Conservation (phyloP, 441 rosid genomes). For the Viola pubescens region DNA sequence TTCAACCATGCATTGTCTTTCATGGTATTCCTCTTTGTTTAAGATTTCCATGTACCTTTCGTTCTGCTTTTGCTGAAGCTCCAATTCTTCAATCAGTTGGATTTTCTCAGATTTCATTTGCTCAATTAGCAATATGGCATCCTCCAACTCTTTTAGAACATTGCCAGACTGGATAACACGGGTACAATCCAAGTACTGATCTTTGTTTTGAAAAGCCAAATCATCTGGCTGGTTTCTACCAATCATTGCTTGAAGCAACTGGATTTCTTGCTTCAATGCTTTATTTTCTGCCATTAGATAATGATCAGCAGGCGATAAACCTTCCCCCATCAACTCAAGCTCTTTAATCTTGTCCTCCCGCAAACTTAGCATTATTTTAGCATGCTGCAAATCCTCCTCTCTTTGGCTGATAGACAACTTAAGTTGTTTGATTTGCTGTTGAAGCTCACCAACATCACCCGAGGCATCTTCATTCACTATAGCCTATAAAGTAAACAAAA, state of each 20-base stretch:
- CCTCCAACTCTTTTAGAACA: conserved; percentile 52
- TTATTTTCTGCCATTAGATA: conserved; percentile 56
- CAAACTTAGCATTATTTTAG: conserved; percentile 45
- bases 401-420: conserved; percentile 47
- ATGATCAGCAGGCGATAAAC: conserved; percentile 42
- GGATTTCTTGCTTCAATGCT: conserved; percentile 59
- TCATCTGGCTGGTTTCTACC: conserved; percentile 50
- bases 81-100: conserved; percentile 35
- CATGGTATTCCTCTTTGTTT: conserved; percentile 27
- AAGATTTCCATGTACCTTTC: conserved; percentile 30
- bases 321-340: conserved; percentile 42
- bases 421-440: conserved; percentile 70
- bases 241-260: conserved; percentile 48
- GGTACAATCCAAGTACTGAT: conserved; percentile 1
- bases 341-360: conserved; percentile 58
- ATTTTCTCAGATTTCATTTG: conserved; percentile 38
- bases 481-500: conserved; percentile 47
- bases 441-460: conserved; percentile 75
- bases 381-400: conserved; percentile 58
- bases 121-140: conserved; percentile 37
- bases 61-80: conserved; percentile 43
- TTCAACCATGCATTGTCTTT: conserved; percentile 27
- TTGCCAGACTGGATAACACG: conserved; percentile 40
- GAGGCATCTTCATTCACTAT: conserved; percentile 95
- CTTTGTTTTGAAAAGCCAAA: conserved; percentile 53